Base-by-base conservation (phyloP, 768 basidiomycete species). In the Postia placenta region DNA sequence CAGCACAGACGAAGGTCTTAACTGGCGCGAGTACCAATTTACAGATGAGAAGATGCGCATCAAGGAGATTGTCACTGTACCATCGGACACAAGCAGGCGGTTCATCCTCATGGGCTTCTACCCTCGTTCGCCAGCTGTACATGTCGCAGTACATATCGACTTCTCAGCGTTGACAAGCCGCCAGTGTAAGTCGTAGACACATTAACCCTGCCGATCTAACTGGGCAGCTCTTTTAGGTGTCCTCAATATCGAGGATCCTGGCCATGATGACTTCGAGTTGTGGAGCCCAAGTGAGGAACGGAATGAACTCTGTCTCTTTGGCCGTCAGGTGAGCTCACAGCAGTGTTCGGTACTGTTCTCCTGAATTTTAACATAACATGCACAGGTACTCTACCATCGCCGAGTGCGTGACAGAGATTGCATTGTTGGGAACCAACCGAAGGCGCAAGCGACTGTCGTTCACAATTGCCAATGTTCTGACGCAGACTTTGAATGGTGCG, bases 201-300 rank as follows among this genome's bases (percentile, higher is more conserved):
- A 23, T 43, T 26, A n/a, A 17, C 47, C 15, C 17, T 35, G 19
- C 30, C 33, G 19, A 51, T 49, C 39, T 60, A 14, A 17, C 30
- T 54, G 40, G 37, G 9, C 30, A 20, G 1, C 46, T 20, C 28
- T 48, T 28, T 1, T 52, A 95, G 93, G 94, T 65, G 67, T 73
- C 1, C 68, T 94, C 40, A 79, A 75, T 51, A 44, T 76, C 4
- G 76, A 92, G 1, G 69, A 96, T 59, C 85, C 93, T 5, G 76
- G 74, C 15, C 70, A 84, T 33, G 94, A 97, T 61, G 96, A 99
- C 68, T 98, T 98, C 62, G 94, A 98, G 63, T 69, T 96, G 1
- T 98, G 96, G 96, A 92, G 87, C 62, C 96, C 95, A 0, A 90
- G 88, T 50, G 87, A 94, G 60, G 83, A 83, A 40, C 80, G 96